A percentile compares a stretch with the other conserved stretches of the same genome.
These are phyloP conservation scores for Medicago ruthenica DNA, from an alignment of 306 rosid genomes.

Conservation along the genomic window DNA sequence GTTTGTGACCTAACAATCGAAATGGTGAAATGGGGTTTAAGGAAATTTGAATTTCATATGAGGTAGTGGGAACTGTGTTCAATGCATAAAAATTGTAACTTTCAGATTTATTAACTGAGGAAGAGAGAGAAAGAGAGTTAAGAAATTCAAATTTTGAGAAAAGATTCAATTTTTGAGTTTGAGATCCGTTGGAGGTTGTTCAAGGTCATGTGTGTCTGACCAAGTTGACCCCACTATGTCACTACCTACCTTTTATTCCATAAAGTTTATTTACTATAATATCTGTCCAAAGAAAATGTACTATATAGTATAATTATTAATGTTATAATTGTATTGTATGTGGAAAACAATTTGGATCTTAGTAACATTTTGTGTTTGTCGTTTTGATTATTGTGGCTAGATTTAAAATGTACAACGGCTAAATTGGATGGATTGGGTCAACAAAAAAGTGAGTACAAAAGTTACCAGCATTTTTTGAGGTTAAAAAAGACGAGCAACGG, in stretches of 20 bases:
- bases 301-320: not conserved
- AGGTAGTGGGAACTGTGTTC: slow-evolving; percentile 44
- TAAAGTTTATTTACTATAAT: not conserved
- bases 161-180: slow-evolving; percentile 21
- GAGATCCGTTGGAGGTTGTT: slow-evolving; percentile 34
- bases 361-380: slow-evolving; percentile 41
- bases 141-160: slow-evolving; percentile 58
- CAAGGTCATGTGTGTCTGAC: slow-evolving; percentile 14
- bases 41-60: slow-evolving; percentile 13
- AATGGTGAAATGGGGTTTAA: not conserved
- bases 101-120: slow-evolving; percentile 29
- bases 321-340: not conserved
- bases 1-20: not conserved
- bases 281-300: not conserved
- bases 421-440: slow-evolving; percentile 26
- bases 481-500: slow-evolving; percentile 39
- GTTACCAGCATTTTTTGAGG: slow-evolving; percentile 3
- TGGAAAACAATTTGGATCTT: slow-evolving; percentile 32
- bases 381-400: slow-evolving; percentile 12
- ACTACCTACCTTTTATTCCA: slow-evolving; percentile 33
- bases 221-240: slow-evolving; percentile 43
- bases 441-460: slow-evolving; percentile 29
- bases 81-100: slow-evolving; percentile 40
- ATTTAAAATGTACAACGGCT: slow-evolving; percentile 52
- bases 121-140: slow-evolving; percentile 26